Evolutionary conservation across 148 eudicot species (phyloP), one percentile per base, ranked within the genome.

Genomic region (Vaccinium vitisidaea): DNA sequence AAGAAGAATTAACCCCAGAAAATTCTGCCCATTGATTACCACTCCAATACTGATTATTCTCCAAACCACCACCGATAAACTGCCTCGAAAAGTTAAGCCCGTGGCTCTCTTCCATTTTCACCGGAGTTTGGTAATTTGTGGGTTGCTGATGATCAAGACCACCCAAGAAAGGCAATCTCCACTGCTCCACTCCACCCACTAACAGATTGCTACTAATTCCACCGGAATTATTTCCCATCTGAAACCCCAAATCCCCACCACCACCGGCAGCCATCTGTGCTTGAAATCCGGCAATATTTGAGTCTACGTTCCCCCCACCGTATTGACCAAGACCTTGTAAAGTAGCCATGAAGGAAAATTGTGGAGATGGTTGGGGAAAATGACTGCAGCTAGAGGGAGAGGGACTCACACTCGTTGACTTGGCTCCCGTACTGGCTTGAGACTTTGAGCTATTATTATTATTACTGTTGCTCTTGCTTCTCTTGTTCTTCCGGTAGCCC

Each of bases 401-500:
- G 61, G 86, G 88, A 32, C 89, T 87, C 32, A 46, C 52, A 85
- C 67, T 84, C 16, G 80, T 81, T 65, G 84, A 67, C 75, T 86
- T 71, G 67, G 63, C 80, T 55, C 75, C 80, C 2, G 15, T 43
- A 2, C 3, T 36, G 53, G 58, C 27, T 54, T 63, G 90, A 27
- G 91, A 84, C 56, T 92, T 83, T 39, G 86, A 74, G 81, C 74
- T 69, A 27, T 39, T 15, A n/a, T 39, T 15, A n/a, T 12, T 65
- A 23, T 46, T 52, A 15, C 18, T 80, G 30, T 73, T 92, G 59
- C 86, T 80, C 53, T 77, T 92, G 59, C 87, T 90, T 65, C 89
- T 88, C 83, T 92, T 93, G 86, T 90, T 93, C 82, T 92, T 90
- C 58, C 94, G 88, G 52, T 94, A 93, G 0, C 96, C 96, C 2